Evolutionary conservation across 2,329 filamentous ascomycete genomes (phyloP).

Genomic region (Talaromyces funiculosus): DNA sequence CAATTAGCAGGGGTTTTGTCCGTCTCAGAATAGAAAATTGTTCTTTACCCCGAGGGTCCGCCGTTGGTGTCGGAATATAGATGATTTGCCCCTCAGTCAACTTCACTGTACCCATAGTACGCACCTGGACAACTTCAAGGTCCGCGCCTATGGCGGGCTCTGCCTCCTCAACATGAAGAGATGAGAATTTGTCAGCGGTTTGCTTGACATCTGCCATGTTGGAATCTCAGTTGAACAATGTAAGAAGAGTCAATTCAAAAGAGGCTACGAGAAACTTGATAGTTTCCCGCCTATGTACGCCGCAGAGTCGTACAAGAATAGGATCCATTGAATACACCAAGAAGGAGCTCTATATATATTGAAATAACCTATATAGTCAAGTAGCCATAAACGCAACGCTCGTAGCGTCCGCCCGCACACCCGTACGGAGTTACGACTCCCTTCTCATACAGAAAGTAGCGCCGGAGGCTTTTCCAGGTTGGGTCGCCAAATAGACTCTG

Average conservation of each 20-base stretch:
- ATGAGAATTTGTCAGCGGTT: constrained; percentile 11
- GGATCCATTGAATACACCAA: neutral
- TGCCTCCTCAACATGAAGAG: constrained; percentile 18
- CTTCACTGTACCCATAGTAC: constrained; percentile 23
- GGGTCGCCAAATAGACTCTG: constrained; percentile 6
- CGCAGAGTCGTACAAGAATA: neutral
- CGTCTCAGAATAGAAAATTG: neutral
- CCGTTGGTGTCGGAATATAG: constrained; percentile 32
- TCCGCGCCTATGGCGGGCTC: constrained; percentile 11
- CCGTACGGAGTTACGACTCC: neutral
- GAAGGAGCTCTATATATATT: constrained; percentile 5
- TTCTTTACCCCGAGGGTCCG: constrained; percentile 26
- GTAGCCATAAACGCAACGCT: neutral
- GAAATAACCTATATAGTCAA: neutral
- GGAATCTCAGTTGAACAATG: no score
- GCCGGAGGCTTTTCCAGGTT: neutral
- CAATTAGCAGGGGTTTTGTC: neutral
- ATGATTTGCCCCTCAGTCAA: constrained; percentile 29
- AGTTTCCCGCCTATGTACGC: constrained; percentile 7
- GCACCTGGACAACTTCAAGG: constrained; percentile 1
- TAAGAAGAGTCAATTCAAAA: neutral
- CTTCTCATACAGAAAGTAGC: neutral
- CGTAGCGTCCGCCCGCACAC: neutral
- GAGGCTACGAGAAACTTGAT: constrained; percentile 9
- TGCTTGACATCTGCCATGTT: no score